phyloP scores from a whole-genome alignment of 495 filamentous ascomycete species.

The Rhypophila decipiens region DNA sequence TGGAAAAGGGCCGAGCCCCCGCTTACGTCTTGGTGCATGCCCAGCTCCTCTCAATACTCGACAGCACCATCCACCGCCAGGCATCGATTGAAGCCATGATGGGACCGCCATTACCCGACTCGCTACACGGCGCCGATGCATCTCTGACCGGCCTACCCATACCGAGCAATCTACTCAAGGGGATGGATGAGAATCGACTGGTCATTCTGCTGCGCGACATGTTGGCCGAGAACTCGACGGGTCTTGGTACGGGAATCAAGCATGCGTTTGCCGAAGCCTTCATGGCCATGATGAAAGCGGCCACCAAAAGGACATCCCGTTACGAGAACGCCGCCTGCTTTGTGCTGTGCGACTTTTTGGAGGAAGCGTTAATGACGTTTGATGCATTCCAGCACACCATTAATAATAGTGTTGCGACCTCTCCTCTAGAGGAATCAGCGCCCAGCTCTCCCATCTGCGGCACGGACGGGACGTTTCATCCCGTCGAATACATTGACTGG shows the following conservation, averaged over 20 bases:
- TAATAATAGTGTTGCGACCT: constrained; percentile 30
- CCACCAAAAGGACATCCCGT: constrained; percentile 67
- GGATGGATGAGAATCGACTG: constrained; percentile 88
- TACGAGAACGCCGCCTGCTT: constrained; percentile 90
- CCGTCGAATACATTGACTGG: constrained; percentile 59
- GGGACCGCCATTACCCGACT: constrained; percentile 67
- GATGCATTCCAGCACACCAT: constrained; percentile 38
- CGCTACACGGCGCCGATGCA: constrained; percentile 66
- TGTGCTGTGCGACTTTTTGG: constrained; percentile 84
- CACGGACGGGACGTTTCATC: not conserved
- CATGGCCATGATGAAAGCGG: constrained; percentile 62
- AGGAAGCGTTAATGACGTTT: constrained; percentile 55
- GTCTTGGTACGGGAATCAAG: constrained; percentile 43
- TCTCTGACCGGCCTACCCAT: constrained; percentile 50
- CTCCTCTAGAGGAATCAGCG: constrained; percentile 11
- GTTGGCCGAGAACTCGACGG: constrained; percentile 59
- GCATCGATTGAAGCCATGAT: constrained; percentile 45
- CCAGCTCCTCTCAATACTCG: constrained; percentile 74
- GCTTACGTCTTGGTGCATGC: constrained; percentile 80
- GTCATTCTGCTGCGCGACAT: constrained; percentile 84
- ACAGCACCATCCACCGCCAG: constrained; percentile 77
- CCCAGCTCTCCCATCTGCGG: constrained; percentile 5
- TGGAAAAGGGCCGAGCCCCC: constrained; percentile 65
- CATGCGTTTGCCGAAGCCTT: constrained; percentile 77
- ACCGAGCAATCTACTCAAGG: constrained; percentile 60